Evolutionary conservation across 1,284 basidiomycete species (phyloP).

Genomic region (Inonotus obliquus): DNA sequence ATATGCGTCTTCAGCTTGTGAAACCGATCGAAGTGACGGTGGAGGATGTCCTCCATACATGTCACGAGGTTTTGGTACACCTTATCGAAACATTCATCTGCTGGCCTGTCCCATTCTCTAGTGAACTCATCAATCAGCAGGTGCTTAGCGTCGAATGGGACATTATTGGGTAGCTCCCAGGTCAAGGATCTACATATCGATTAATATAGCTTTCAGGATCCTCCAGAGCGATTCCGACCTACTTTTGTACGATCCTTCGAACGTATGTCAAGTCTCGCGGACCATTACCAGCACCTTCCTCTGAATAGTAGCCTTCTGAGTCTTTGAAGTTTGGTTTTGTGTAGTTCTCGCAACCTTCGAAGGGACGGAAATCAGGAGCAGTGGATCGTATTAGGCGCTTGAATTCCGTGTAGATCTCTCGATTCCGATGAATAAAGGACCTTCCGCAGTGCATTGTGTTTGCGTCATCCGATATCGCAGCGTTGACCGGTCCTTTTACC

Average conservation of each 20-base stretch:
- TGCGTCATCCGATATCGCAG: neutral
- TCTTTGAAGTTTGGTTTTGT: neutral
- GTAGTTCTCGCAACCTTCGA: neutral
- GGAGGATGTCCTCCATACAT: neutral
- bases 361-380: conserved; percentile 20
- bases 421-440: conserved; percentile 18
- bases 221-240: neutral
- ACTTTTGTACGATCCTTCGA: conserved; percentile 2
- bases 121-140: conserved; percentile 14
- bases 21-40: conserved; percentile 9
- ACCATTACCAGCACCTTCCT: neutral
- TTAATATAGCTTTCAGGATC: neutral
- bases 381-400: conserved; percentile 16
- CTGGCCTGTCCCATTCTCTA: neutral
- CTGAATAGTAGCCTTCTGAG: neutral
- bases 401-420: conserved; percentile 14
- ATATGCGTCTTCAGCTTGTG: conserved; percentile 2
- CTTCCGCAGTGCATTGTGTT: neutral
- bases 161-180: conserved; percentile 49
- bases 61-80: neutral
- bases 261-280: conserved; percentile 5
- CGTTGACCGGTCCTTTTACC: neutral
- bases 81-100: conserved; percentile 1
- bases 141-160: conserved; percentile 47
- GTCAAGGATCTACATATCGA: conserved; percentile 33